Evolutionary conservation across 306 rosid species (phyloP).

Genomic region (Vigna mungo): DNA sequence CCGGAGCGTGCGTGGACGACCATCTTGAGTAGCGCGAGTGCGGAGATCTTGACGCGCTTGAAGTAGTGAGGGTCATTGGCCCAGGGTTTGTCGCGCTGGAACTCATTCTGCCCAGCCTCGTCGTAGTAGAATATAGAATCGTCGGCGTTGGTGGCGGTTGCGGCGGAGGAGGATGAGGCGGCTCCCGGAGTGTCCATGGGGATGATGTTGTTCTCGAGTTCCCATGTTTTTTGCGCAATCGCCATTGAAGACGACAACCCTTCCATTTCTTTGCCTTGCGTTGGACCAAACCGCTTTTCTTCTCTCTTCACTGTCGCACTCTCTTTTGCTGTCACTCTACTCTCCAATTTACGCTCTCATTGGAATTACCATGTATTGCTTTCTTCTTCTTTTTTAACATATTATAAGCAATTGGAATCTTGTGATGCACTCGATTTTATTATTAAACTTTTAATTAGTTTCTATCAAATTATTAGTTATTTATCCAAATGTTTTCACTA

Average conservation of each 20-base stretch:
- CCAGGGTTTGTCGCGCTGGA: constrained; percentile 94
- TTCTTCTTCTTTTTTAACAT: not conserved
- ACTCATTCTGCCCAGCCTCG: constrained; percentile 70
- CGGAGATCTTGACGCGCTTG: constrained; percentile 98
- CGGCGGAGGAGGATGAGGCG: constrained; percentile 58
- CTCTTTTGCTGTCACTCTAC: not conserved
- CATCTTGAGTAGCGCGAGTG: constrained; percentile 97
- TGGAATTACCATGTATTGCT: not conserved
- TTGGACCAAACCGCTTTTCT: not conserved
- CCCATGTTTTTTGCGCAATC: constrained; percentile 93
- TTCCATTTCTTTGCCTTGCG: constrained; percentile 25
- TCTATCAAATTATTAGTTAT: too few species aligned
- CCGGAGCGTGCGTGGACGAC: constrained; percentile 99
- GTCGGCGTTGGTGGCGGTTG: constrained; percentile 61
- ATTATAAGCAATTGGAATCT: too few species aligned
- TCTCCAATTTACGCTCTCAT: not conserved
- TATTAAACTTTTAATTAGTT: too few species aligned
- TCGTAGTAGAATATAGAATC: constrained; percentile 96
- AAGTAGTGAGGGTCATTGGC: constrained; percentile 83
- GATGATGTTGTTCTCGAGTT: constrained; percentile 84
- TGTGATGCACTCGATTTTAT: too few species aligned
- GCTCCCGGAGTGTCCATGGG: constrained; percentile 72
- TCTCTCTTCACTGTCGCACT: not conserved
- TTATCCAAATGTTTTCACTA: too few species aligned
- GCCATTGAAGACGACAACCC: constrained; percentile 49